phyloP scores from a whole-genome alignment of 2,329 filamentous ascomycete species.

The Colletotrichum phormii region DNA sequence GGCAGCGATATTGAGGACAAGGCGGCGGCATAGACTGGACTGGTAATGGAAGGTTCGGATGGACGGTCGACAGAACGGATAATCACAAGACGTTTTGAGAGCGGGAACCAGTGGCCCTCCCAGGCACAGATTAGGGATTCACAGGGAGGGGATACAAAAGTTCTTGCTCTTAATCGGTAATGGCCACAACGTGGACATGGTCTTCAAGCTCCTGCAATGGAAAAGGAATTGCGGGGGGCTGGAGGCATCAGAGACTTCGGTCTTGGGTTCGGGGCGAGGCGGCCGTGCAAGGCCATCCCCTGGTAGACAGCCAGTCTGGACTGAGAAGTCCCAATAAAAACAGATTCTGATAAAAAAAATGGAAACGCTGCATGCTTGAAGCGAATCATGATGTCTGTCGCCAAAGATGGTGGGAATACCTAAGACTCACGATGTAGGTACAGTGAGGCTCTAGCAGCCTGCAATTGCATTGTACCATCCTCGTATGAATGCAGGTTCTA shows the following conservation, averaged over 20 bases:
- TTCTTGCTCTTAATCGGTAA: constrained; percentile 43
- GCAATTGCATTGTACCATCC: too few relatives aligned
- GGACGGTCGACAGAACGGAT: constrained; percentile 38
- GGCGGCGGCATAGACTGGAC: constrained; percentile 38
- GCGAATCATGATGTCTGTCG: not conserved
- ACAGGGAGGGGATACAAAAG: constrained; percentile 42
- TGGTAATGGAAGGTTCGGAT: constrained; percentile 39
- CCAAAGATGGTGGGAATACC: not conserved
- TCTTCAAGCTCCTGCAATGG: constrained; percentile 37
- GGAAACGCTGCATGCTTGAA: not conserved
- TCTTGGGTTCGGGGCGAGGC: constrained; percentile 47
- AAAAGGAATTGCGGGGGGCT: constrained; percentile 38
- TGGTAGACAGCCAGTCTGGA: constrained; percentile 50
- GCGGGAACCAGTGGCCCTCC: constrained; percentile 51
- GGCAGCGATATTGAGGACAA: constrained; percentile 43
- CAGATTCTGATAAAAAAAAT: constrained; percentile 42
- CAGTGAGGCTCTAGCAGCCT: not conserved
- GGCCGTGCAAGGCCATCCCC: constrained; percentile 45
- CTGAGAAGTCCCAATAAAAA: constrained; percentile 56
- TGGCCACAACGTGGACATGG: constrained; percentile 37
- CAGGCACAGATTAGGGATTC: constrained; percentile 51
- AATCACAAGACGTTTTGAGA: constrained; percentile 43
- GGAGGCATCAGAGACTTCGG: constrained; percentile 46
- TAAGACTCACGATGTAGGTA: not conserved
- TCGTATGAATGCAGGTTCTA: too few relatives aligned